phyloP scores from a whole-genome alignment of 78 protist genomes.

The Chrysochromulina tobinii region DNA sequence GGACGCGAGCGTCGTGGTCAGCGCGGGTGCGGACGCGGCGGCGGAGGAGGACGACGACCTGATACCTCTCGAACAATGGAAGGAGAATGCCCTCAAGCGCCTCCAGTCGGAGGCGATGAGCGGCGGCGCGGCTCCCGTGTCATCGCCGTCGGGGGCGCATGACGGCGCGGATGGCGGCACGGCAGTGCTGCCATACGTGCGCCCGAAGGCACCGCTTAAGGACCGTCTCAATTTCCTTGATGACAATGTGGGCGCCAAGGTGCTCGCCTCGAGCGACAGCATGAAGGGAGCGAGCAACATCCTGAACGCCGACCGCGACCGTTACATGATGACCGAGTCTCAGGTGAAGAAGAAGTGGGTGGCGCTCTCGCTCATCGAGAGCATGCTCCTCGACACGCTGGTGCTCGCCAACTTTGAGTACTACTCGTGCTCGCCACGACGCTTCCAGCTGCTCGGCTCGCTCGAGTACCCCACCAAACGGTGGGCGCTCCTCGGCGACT shows the following conservation, averaged over 20 bases:
- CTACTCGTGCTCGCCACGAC: background rate
- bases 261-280: background rate
- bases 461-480: background rate
- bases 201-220: background rate
- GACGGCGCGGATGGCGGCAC: background rate
- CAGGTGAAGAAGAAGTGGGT: background rate
- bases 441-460: slow-evolving; percentile 21
- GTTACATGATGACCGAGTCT: background rate
- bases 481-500: slow-evolving; percentile 6
- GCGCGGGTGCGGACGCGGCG: no score
- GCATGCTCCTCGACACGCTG: background rate
- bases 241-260: background rate
- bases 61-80: no score
- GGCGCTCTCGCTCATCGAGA: background rate
- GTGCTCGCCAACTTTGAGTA: background rate
- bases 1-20: no score
- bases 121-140: background rate
- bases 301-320: background rate
- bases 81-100: no score
- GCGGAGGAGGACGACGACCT: no score
- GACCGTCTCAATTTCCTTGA: slow-evolving; percentile 5
- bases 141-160: background rate
- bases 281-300: background rate
- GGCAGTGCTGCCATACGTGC: background rate
- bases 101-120: no score